phyloP scores from a whole-genome alignment of 768 basidiomycete genomes.

The Coprinopsis sp. region DNA sequence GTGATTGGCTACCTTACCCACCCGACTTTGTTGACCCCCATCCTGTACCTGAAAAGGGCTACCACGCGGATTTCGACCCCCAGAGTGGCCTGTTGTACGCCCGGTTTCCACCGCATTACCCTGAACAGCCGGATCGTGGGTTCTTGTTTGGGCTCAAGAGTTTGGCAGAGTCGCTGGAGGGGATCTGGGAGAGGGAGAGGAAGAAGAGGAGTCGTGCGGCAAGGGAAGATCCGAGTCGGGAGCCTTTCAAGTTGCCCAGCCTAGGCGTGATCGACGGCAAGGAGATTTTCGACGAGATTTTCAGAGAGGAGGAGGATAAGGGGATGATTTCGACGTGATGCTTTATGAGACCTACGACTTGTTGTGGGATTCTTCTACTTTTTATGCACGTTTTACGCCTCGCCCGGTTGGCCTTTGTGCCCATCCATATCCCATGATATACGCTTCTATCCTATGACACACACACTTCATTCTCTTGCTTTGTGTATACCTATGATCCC shows the following conservation, averaged over 20 bases:
- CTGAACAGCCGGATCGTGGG: conserved; percentile 86
- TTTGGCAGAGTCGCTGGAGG: conserved; percentile 69
- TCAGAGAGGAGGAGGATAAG: conserved; percentile 58
- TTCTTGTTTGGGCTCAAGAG: conserved; percentile 89
- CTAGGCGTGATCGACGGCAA: conserved; percentile 68
- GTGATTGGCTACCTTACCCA: conserved; percentile 77
- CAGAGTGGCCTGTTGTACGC: conserved; percentile 83
- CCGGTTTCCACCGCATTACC: conserved; percentile 90
- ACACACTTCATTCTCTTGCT: too few species aligned
- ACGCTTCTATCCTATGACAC: too few species aligned
- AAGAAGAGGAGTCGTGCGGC: conserved; percentile 59
- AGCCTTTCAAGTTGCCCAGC: conserved; percentile 52
- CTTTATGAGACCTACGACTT: too few species aligned
- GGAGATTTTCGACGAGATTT: conserved; percentile 76
- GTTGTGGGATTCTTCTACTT: too few species aligned
- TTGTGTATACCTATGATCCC: too few species aligned
- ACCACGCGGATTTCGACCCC: conserved; percentile 77
- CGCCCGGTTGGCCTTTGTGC: too few species aligned
- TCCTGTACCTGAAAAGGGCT: conserved; percentile 62
- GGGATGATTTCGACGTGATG: conserved; percentile 77
- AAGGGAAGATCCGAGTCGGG: conserved; percentile 49
- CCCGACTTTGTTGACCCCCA: conserved; percentile 35
- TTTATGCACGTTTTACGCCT: too few species aligned
- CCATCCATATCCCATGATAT: too few species aligned
- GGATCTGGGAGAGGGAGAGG: conserved; percentile 86